Evolutionary conservation across 495 filamentous ascomycete genomes (phyloP), one percentile per base, ranked within the genome.

Genomic region (Zalerion maritima): DNA sequence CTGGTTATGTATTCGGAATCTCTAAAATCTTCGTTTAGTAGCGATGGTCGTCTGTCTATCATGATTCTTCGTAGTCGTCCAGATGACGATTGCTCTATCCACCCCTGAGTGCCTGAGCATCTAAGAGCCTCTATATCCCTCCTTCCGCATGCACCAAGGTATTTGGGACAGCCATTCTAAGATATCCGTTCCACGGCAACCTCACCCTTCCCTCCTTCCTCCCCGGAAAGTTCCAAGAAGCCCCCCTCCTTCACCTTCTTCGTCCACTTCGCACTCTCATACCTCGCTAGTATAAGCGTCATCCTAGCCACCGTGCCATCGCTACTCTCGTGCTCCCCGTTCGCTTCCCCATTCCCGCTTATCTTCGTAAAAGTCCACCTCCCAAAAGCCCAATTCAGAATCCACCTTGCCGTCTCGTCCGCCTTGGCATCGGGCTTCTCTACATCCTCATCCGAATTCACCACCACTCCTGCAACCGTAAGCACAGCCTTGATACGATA

Each of bases 311-410:
- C 50, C 2, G 66, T 55, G 13, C 59, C 56, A 21, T 50, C 44
- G 38, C 51, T 65, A 6, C 54, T 61, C 29, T 47, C 50, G 18
- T 68, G 63, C 34, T 69, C 65, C 29, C 46, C 50, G 18, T 68
- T 62, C 34, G 67, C 65, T n/a, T 38, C 36, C 3, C 44, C 46
- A 0, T 40, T 46, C 4, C 50, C 49, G 4, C 46, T 49, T 20
- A 78, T 56, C 0, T 63, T 61, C 4, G 85, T 87, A 43, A 81
- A 87, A 2, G 71, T 93, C 89, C 89, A 94, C 11, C 89, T 66
- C 5, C 84, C 86, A 54, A 97, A 97, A 0, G 89, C 91, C 89
- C 89, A 96, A 48, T 97, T 97, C 24, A 97, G 63, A 26, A 94
- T 91, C 46, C 85, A 92, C 35, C 71, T 41, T 3, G 32, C 43